Conservation (phyloP, 768 basidiomycete species). For the Coprinellus micaceus region DNA sequence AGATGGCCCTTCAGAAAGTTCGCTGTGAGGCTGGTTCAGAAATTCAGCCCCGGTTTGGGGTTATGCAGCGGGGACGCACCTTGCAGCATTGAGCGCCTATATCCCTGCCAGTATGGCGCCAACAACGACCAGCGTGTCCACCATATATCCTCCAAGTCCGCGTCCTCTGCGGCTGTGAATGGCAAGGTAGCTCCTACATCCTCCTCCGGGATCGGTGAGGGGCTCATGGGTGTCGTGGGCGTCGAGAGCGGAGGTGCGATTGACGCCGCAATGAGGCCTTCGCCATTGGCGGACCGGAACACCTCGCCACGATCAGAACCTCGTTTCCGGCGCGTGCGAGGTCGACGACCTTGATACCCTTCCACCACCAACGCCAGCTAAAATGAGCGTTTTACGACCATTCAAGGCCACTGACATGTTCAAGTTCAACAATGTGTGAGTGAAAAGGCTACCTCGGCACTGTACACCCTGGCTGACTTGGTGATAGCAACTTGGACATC, state of each 20-base stretch:
- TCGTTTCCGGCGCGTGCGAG: background rate
- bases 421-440: conserved; percentile 88
- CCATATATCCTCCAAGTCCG: background rate
- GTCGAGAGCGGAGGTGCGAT: background rate
- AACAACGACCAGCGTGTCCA: conserved; percentile 3
- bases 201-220: background rate
- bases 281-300: too few relatives aligned
- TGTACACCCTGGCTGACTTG: background rate
- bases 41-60: background rate
- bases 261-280: background rate
- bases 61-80: background rate
- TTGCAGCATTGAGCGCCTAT: background rate
- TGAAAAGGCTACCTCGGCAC: conserved; percentile 2
- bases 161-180: background rate
- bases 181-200: background rate
- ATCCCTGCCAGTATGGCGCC: conserved; percentile 4
- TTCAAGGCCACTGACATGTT: conserved; percentile 89
- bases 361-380: conserved; percentile 11
- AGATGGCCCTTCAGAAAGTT: conserved; percentile 4
- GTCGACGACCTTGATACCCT: background rate
- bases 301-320: too few relatives aligned
- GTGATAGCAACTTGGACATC: conserved; percentile 79
- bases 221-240: background rate
- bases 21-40: background rate
- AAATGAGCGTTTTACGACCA: conserved; percentile 84